These are phyloP conservation scores for Podospora appendiculata DNA, from an alignment of 495 filamentous ascomycete species.

Conservation along the genomic window DNA sequence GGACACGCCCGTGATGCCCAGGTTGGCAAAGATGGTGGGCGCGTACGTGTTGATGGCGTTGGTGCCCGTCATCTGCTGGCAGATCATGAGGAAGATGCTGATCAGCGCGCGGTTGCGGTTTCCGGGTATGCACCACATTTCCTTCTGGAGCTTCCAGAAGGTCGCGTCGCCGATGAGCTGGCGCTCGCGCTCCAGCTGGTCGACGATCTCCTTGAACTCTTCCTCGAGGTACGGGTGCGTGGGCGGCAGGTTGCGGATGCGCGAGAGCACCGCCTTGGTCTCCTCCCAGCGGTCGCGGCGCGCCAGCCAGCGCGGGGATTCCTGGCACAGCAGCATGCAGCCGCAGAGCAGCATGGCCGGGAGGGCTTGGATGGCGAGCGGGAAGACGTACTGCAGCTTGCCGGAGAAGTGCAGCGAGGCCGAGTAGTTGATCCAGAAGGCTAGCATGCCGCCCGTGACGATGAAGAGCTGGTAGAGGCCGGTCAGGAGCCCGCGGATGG, in stretches of 20 bases:
- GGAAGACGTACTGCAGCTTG: constrained; percentile 51
- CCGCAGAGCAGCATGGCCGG: constrained; percentile 52
- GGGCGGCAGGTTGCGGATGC: constrained; percentile 46
- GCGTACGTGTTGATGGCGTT: constrained; percentile 48
- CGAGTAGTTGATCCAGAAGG: constrained; percentile 52
- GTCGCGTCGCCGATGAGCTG: constrained; percentile 51
- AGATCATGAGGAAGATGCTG: constrained; percentile 37
- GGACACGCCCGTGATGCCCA: constrained; percentile 39
- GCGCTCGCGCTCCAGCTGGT: constrained; percentile 64
- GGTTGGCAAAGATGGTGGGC: constrained; percentile 40
- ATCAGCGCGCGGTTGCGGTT: constrained; percentile 43
- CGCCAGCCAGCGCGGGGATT: constrained; percentile 66
- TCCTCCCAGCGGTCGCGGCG: constrained; percentile 64
- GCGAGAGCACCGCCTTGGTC: constrained; percentile 45
- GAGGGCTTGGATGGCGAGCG: constrained; percentile 58
- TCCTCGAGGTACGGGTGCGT: constrained; percentile 57
- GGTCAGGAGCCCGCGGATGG: constrained; percentile 48
- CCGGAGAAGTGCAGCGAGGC: constrained; percentile 33
- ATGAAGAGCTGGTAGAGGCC: constrained; percentile 56
- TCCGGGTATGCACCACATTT: constrained; percentile 61
- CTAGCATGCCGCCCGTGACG: constrained; percentile 47
- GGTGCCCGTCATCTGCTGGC: constrained; percentile 37
- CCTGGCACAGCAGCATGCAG: constrained; percentile 50
- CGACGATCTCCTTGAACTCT: constrained; percentile 58
- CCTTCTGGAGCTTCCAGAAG: constrained; percentile 58